A percentile compares a stretch with the other conserved stretches of the same genome.
These are phyloP conservation scores for Beauveria caledonica DNA, from an alignment of 2,329 filamentous ascomycete genomes.

Conservation along the genomic window DNA sequence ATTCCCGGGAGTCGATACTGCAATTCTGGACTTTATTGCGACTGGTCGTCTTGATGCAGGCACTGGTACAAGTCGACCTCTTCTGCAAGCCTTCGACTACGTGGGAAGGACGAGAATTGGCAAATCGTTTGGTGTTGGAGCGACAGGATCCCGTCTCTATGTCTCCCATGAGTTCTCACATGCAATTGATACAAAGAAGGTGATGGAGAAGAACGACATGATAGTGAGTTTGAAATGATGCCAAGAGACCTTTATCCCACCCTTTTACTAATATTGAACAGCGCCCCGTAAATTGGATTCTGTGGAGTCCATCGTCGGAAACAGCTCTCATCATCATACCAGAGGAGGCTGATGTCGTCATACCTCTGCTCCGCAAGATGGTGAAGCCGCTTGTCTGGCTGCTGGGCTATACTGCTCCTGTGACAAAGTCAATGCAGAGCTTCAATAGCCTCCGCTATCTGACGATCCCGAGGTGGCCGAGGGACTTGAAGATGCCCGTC, in stretches of 20 bases:
- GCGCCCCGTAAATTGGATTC: slow-evolving; percentile 51
- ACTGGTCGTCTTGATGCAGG: neutral
- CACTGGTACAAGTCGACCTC: too few relatives aligned
- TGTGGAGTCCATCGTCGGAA: slow-evolving; percentile 41
- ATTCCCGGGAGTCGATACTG: slow-evolving; percentile 27
- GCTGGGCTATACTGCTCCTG: slow-evolving; percentile 50
- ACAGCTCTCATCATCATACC: slow-evolving; percentile 51
- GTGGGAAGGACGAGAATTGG: neutral
- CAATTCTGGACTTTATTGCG: neutral
- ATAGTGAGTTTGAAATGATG: neutral
- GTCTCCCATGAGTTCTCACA: neutral
- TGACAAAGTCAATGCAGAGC: slow-evolving; percentile 50
- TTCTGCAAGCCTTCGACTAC: slow-evolving; percentile 1
- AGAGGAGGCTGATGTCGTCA: slow-evolving; percentile 52
- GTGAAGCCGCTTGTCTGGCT: slow-evolving; percentile 31
- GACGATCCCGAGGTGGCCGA: slow-evolving; percentile 38
- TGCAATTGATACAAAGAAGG: neutral
- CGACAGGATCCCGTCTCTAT: neutral
- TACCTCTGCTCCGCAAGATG: slow-evolving; percentile 32
- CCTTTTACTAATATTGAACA: slow-evolving; percentile 17
- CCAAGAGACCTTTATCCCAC: neutral
- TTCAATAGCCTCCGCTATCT: slow-evolving; percentile 50
- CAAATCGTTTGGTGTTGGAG: neutral
- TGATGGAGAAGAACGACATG: neutral
- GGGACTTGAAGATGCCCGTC: slow-evolving; percentile 31